Base-by-base conservation (phyloP, 2,329 filamentous ascomycete genomes). In the Plectosphaerella sp. region DNA sequence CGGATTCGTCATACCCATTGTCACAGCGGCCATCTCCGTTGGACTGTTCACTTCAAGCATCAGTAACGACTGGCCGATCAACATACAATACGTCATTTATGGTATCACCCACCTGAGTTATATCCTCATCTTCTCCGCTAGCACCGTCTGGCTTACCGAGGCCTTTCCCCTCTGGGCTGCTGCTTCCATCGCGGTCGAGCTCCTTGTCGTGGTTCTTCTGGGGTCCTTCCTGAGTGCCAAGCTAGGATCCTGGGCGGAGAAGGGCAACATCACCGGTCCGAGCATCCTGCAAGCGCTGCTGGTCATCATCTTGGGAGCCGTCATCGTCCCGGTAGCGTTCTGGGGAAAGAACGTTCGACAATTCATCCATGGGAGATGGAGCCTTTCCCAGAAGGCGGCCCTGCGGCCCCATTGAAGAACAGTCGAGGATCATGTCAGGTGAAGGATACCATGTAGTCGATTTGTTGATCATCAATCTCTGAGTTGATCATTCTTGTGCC, bases 91-190 rank as follows among this genome's bases (percentile, higher is more conserved):
- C 47, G 42, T 62, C 53, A 63, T 58, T 42, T 48, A 24, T 25
- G 47, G 47, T 5, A 14, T 48, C 10, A 24, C 47, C 16, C 25
- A 55, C 15, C 59, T 63, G 48, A 59, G 58, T 35, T 59, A 51
- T 49, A 52, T 51, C 11, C 52, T 53, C 20, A 57, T 48, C 24
- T 53, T 54, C 42, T 57, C 61, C 16, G 60, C 59, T 16, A 58
- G 56, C 20, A 59, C 58, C 9, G 53, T 63, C 20, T 63, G 61
- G 61, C 52, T 62, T 10, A 60, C 61, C 14, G 61, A 62, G 39
- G 59, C 59, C 1, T 61, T 63, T 35, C 61, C 61, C 8, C 58
- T 54, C 28, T 62, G 61, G 60, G 61, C 61, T 5, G 59, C 61
- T 1, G 59, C 61, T 5, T 58, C 53, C 11, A 46, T 61, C n/a